Percentiles rank a stretch among this genome's conserved stretches.
Conservation (phyloP, 2,329 filamentous ascomycete genomes). For the Alternaria sp. region DNA sequence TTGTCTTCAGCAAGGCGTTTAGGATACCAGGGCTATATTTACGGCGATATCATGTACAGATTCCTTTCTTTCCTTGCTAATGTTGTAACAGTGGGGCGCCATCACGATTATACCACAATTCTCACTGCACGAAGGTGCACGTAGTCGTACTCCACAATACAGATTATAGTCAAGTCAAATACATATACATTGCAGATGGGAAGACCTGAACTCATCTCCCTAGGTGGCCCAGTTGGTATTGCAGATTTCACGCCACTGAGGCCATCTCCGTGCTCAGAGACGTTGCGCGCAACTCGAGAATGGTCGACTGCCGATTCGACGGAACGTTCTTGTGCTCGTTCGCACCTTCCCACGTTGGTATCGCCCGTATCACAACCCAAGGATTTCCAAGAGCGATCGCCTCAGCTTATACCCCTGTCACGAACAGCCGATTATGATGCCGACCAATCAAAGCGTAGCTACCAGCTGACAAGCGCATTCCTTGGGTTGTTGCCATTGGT, state of each 20-base stretch:
- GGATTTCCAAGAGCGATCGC: constrained; percentile 5
- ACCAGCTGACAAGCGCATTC: background rate
- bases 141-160: constrained; percentile 6
- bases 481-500: constrained; percentile 1
- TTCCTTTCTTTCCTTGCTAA: background rate
- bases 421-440: background rate
- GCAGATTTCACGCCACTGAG: background rate
- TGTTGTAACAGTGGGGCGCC: background rate
- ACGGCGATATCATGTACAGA: constrained; percentile 1
- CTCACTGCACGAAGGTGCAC: constrained; percentile 6
- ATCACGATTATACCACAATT: background rate
- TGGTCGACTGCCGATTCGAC: background rate
- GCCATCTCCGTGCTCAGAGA: background rate
- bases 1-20: constrained; percentile 29
- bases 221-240: background rate
- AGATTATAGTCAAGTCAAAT: constrained; percentile 2
- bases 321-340: background rate
- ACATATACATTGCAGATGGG: background rate
- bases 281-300: background rate
- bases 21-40: constrained; percentile 12
- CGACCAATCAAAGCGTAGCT: constrained; percentile 5
- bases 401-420: background rate
- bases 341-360: background rate
- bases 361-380: constrained; percentile 2
- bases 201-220: background rate